These are phyloP conservation scores for Kazachstania taianensis DNA, from an alignment of 805 yeast genomes.

Conservation along the genomic window DNA sequence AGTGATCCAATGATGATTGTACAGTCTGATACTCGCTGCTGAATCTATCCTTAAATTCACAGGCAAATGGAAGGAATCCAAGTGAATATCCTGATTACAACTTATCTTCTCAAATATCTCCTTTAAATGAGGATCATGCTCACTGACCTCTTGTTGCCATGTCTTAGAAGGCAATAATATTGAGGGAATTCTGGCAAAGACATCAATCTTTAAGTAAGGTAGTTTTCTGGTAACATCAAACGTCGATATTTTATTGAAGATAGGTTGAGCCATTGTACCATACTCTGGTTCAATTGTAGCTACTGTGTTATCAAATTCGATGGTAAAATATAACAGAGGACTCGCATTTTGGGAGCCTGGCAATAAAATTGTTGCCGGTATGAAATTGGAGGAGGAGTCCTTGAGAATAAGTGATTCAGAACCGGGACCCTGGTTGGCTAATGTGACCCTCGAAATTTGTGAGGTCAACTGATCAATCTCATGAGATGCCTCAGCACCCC, in stretches of 20 bases:
- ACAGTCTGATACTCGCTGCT: conserved; percentile 44
- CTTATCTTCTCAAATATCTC: conserved; percentile 30
- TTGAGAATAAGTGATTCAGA: conserved; percentile 29
- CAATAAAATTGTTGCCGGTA: conserved; percentile 47
- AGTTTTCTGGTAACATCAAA: conserved; percentile 70
- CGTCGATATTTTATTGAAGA: conserved; percentile 81
- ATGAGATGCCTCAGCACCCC: conserved; percentile 1
- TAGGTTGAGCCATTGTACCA: conserved; percentile 68
- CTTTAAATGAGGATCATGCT: conserved; percentile 20
- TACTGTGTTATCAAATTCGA: conserved; percentile 92
- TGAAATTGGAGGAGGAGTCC: conserved; percentile 24
- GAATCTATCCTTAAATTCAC: conserved; percentile 42
- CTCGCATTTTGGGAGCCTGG: conserved; percentile 47
- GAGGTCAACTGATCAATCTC: conserved; percentile 20
- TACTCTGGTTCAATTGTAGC: conserved; percentile 78
- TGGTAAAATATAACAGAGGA: conserved; percentile 70
- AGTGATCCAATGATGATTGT: conserved; percentile 53
- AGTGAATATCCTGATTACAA: conserved; percentile 54
- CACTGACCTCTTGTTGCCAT: conserved; percentile 24
- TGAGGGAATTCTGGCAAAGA: conserved; percentile 70
- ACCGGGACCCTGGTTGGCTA: conserved; percentile 25
- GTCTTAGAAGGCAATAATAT: conserved; percentile 40
- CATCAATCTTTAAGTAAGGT: conserved; percentile 60
- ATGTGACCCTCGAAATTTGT: conserved; percentile 19
- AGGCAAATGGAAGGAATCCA: conserved; percentile 61